phyloP scores from a whole-genome alignment of 116 monocot genomes.

The Dioscorea cayenensis region DNA sequence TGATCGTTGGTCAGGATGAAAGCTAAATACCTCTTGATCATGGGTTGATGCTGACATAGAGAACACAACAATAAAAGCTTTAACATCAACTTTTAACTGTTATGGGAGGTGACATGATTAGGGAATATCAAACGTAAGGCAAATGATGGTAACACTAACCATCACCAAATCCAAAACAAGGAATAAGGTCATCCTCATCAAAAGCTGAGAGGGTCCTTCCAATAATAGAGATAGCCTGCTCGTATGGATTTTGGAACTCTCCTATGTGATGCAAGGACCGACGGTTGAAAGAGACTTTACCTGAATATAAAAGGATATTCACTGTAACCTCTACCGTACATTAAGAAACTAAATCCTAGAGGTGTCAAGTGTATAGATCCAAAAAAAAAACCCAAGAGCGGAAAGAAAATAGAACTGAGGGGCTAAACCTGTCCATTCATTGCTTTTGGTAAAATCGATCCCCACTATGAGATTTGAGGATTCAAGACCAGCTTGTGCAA shows the following conservation, averaged over 20 bases:
- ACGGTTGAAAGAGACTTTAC: slow-evolving; percentile 73
- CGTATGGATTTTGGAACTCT: slow-evolving; percentile 62
- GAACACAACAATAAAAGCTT: neutral
- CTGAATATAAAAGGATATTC: slow-evolving; percentile 16
- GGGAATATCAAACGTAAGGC: neutral
- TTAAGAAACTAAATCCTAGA: neutral
- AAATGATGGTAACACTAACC: slow-evolving; percentile 25
- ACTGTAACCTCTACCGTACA: neutral
- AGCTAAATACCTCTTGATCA: slow-evolving; percentile 83
- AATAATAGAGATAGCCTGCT: slow-evolving; percentile 86
- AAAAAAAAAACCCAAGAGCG: neutral
- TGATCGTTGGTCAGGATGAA: slow-evolving; percentile 51
- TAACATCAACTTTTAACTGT: neutral
- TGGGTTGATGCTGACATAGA: slow-evolving; percentile 52
- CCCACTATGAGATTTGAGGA: slow-evolving; percentile 93
- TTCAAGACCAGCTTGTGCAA: slow-evolving; percentile 80
- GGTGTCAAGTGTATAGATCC: neutral
- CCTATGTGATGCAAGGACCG: slow-evolving; percentile 63
- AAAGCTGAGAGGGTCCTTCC: slow-evolving; percentile 77
- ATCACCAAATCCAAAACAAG: slow-evolving; percentile 93
- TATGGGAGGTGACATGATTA: neutral
- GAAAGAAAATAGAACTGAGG: neutral
- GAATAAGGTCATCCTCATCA: slow-evolving; percentile 87
- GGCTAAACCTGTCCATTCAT: slow-evolving; percentile 85
- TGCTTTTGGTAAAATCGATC: slow-evolving; percentile 94